Evolutionary conservation across 2,329 filamentous ascomycete species (phyloP), one percentile per base, ranked within the genome.

Genomic region (Colletotrichum sansevieriae): DNA sequence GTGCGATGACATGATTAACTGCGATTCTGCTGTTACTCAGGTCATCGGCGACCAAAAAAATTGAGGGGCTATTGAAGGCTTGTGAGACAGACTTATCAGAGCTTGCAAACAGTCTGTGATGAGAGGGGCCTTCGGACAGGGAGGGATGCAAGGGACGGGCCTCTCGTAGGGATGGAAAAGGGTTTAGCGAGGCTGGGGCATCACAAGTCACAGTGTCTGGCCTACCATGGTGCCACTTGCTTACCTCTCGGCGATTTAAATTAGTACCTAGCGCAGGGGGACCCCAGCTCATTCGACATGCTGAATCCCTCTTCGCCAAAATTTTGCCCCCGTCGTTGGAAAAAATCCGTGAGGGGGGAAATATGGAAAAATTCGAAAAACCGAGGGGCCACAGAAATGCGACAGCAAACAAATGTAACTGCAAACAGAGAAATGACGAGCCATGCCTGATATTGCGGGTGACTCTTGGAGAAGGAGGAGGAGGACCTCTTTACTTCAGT

Each of bases 211-310:
- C 64, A 55, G 58, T 56, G 58, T 29, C 20, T 43, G 39, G 57
- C 63, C 49, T 49, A 25, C 47, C 59, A 51, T 37, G 58, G 63
- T 47, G 63, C 49, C 59, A 66, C 60, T 35, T 55, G 58, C 60
- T 35, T 58, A 33, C 22, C 49, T 51, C 29, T 70, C 67, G 67
- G 67, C 67, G 67, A 70, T 70, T 70, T 70, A 55, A 55, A 55
- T 68, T 62, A 68, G 63, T 52, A 62, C 52, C 51, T 63, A 35
- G 35, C 52, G 57, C 52, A 55, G 35, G 52, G 49, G 35, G 37
- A 29, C 67, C 67, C 67, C 63, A 68, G 37, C 33, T 9, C 35
- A 49, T 43, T 51, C 51, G 29, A 57, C 57, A 67, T 70, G 56
- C 18, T 56, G 52, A 55, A 39, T 37, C 11, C 33, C 39, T 33